These are phyloP conservation scores for Picea mariana DNA, from an alignment of 83 land plant species.

Conservation along the genomic window DNA sequence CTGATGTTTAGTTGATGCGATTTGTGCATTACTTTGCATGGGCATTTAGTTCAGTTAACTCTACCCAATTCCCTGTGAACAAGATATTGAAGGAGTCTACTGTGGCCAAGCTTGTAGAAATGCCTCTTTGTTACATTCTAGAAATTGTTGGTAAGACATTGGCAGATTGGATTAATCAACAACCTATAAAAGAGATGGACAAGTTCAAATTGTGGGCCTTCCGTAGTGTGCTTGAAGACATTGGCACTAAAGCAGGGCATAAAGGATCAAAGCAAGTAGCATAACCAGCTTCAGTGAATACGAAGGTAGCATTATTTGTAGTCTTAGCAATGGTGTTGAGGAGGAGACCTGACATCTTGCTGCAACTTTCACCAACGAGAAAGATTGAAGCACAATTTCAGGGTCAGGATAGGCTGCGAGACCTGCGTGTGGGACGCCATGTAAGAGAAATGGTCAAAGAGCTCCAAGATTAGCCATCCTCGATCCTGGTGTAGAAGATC, in stretches of 20 bases:
- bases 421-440: too few relatives aligned
- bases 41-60: slow-evolving; percentile 56
- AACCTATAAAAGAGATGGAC: slow-evolving; percentile 62
- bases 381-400: slow-evolving; percentile 63
- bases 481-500: too few relatives aligned
- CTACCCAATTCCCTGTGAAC: slow-evolving; percentile 78
- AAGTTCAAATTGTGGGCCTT: slow-evolving; percentile 73
- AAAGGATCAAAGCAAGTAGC: slow-evolving; percentile 61
- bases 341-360: slow-evolving; percentile 74
- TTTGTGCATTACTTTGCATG: slow-evolving; percentile 90
- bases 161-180: slow-evolving; percentile 79
- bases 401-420: slow-evolving; percentile 74
- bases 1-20: slow-evolving; percentile 84
- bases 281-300: slow-evolving; percentile 57
- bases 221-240: slow-evolving; percentile 46
- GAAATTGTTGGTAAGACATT: slow-evolving; percentile 76
- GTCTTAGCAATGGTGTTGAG: slow-evolving; percentile 79
- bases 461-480: too few relatives aligned
- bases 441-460: too few relatives aligned
- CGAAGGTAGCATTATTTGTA: slow-evolving; percentile 89
- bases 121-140: slow-evolving; percentile 74
- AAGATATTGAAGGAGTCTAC: slow-evolving; percentile 81
- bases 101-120: slow-evolving; percentile 66
- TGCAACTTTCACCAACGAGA: slow-evolving; percentile 45
- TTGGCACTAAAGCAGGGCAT: too few relatives aligned